Conservation (phyloP, 331 rosid genomes). For the Saraca asoca region DNA sequence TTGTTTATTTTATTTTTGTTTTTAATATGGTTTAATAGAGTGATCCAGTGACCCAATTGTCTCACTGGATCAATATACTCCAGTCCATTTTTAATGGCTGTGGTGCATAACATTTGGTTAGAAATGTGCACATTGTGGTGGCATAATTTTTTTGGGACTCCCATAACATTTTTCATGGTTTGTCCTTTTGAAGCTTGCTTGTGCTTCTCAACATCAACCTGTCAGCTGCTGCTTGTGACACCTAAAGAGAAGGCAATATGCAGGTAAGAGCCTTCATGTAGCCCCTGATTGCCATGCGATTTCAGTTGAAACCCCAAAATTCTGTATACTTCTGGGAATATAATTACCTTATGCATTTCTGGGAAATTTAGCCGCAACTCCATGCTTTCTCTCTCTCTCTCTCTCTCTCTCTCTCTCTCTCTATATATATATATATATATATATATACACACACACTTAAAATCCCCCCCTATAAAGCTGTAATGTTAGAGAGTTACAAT, state of each 20-base stretch:
- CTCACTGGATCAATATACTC: no score
- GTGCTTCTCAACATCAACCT: not conserved
- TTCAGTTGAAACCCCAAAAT: not conserved
- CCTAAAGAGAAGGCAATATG: slow-evolving; percentile 29
- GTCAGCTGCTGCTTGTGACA: not conserved
- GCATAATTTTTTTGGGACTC: not conserved
- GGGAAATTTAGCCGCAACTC: not conserved
- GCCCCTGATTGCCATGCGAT: not conserved
- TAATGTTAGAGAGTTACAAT: not conserved
- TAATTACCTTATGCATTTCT: not conserved
- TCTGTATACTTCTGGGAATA: not conserved
- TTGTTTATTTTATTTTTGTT: no score
- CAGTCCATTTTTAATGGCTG: no score
- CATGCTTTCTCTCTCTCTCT: not conserved
- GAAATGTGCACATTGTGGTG: no score
- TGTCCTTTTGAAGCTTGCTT: not conserved
- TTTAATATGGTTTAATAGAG: no score
- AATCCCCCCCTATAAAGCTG: not conserved
- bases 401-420: no score
- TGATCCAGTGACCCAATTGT: no score
- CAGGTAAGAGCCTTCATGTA: slow-evolving; percentile 41
- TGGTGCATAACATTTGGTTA: no score
- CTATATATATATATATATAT: no score
- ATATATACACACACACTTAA: no score
- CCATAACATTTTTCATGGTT: not conserved